A percentile compares a stretch with the other conserved stretches of the same genome.
Evolutionary conservation across 2,329 filamentous ascomycete species (phyloP).

Genomic region (Pseudogymnoascus sp.): DNA sequence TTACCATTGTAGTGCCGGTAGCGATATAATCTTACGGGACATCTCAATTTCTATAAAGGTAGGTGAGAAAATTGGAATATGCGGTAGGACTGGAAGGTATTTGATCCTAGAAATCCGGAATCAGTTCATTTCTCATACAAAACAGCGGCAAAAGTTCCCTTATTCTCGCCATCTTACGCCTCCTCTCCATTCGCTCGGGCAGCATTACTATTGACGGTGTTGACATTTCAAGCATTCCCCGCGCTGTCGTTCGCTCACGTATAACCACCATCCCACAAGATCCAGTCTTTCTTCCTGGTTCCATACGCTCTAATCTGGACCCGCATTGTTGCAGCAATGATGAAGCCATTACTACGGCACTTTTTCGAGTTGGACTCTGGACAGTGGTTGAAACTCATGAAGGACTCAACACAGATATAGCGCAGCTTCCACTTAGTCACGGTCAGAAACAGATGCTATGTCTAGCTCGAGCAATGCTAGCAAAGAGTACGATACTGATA

Average conservation of each 20-base stretch:
- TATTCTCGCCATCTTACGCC: constrained; percentile 32
- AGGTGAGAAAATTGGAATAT: constrained; percentile 29
- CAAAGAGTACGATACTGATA: constrained; percentile 24
- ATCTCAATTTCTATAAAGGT: constrained; percentile 17
- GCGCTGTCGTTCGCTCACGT: constrained; percentile 34
- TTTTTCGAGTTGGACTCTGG: constrained; percentile 38
- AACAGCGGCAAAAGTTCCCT: constrained; percentile 34
- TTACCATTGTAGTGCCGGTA: not conserved
- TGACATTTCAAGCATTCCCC: constrained; percentile 34
- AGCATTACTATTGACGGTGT: constrained; percentile 38
- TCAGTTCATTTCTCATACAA: not conserved
- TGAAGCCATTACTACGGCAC: constrained; percentile 33
- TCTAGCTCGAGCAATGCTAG: constrained; percentile 38
- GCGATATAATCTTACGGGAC: not conserved
- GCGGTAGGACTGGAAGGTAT: constrained; percentile 25
- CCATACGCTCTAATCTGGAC: constrained; percentile 40
- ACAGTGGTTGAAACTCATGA: constrained; percentile 31
- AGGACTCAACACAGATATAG: constrained; percentile 29
- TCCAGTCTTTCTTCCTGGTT: constrained; percentile 38
- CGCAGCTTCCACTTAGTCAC: constrained; percentile 30
- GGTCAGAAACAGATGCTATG: constrained; percentile 41
- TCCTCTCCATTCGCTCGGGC: constrained; percentile 31
- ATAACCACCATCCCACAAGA: constrained; percentile 36
- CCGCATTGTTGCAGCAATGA: constrained; percentile 31
- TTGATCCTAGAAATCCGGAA: not conserved